These are phyloP conservation scores for Saccharum hybrid DNA, from an alignment of 202 grass and related monocot genomes.

Conservation along the genomic window DNA sequence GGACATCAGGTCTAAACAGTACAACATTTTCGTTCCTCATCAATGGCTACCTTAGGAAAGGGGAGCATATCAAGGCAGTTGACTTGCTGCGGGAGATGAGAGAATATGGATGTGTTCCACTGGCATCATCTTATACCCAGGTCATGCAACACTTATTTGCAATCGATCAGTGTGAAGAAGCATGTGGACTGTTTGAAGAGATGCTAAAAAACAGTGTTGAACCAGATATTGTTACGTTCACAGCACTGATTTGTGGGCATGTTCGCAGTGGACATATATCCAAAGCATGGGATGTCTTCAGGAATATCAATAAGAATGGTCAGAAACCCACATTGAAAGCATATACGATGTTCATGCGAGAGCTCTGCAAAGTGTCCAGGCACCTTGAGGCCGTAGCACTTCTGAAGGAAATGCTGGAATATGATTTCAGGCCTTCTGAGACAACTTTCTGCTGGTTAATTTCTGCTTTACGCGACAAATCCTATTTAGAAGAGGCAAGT, in stretches of 20 bases:
- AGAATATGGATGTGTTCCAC: conserved; percentile 56
- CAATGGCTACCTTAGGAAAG: conserved; percentile 69
- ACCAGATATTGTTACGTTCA: conserved; percentile 69
- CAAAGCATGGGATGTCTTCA: conserved; percentile 67
- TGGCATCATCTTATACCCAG: conserved; percentile 80
- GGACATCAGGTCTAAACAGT: conserved; percentile 43
- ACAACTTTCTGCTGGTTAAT: conserved; percentile 52
- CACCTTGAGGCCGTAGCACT: conserved; percentile 71
- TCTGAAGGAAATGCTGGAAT: conserved; percentile 69
- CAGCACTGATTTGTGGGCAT: conserved; percentile 66
- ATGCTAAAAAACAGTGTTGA: conserved; percentile 63
- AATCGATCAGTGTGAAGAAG: conserved; percentile 58
- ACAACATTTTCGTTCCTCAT: conserved; percentile 59
- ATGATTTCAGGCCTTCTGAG: conserved; percentile 57
- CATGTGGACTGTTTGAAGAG: conserved; percentile 67
- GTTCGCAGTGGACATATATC: conserved; percentile 65
- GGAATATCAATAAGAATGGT: conserved; percentile 57
- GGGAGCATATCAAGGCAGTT: conserved; percentile 59
- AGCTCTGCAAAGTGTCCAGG: conserved; percentile 72
- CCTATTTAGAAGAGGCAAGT: conserved; percentile 57
- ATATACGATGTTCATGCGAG: conserved; percentile 81
- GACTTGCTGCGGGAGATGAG: conserved; percentile 61
- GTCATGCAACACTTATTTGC: conserved; percentile 76
- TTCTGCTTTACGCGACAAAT: conserved; percentile 55
- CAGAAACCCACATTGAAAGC: conserved; percentile 64